phyloP scores from a whole-genome alignment of 176 grass and related monocot species.

The Thalia dealbata region DNA sequence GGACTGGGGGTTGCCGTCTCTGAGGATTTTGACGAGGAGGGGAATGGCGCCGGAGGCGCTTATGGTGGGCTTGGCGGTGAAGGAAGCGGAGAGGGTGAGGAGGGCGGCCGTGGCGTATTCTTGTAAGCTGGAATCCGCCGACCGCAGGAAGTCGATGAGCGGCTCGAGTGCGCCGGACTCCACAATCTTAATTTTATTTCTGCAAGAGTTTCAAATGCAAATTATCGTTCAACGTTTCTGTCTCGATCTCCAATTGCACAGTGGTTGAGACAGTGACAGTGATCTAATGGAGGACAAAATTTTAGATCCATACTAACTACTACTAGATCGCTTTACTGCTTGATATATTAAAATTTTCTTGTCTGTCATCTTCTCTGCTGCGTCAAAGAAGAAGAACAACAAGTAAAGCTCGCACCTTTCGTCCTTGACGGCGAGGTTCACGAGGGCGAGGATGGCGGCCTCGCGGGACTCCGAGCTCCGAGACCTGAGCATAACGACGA shows the following conservation, averaged over 20 bases:
- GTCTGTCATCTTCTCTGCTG: too few species aligned
- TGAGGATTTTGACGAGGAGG: slow-evolving; percentile 61
- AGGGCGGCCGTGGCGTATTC: slow-evolving; percentile 79
- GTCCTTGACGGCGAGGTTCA: slow-evolving; percentile 14
- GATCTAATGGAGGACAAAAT: too few species aligned
- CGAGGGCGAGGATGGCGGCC: slow-evolving; percentile 4
- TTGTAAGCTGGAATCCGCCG: slow-evolving; percentile 54
- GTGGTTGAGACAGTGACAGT: too few species aligned
- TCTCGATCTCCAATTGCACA: too few species aligned
- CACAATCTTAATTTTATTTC: slow-evolving; percentile 85
- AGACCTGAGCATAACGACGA: slow-evolving; percentile 69
- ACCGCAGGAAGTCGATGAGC: slow-evolving; percentile 54
- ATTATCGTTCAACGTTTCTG: neutral
- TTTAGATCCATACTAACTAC: too few species aligned
- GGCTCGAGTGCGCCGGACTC: slow-evolving; percentile 59
- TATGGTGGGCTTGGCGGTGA: slow-evolving; percentile 52
- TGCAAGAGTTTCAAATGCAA: slow-evolving; percentile 20
- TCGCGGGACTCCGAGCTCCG: neutral
- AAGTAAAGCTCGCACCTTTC: neutral
- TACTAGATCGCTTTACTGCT: too few species aligned
- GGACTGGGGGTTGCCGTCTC: slow-evolving; percentile 66
- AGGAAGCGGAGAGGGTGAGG: slow-evolving; percentile 81
- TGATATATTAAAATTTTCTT: too few species aligned
- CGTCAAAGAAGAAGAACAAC: neutral
- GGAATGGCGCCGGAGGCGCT: slow-evolving; percentile 57